phyloP scores from a whole-genome alignment of 2,329 filamentous ascomycete species.

The Nannizzia gypsea region DNA sequence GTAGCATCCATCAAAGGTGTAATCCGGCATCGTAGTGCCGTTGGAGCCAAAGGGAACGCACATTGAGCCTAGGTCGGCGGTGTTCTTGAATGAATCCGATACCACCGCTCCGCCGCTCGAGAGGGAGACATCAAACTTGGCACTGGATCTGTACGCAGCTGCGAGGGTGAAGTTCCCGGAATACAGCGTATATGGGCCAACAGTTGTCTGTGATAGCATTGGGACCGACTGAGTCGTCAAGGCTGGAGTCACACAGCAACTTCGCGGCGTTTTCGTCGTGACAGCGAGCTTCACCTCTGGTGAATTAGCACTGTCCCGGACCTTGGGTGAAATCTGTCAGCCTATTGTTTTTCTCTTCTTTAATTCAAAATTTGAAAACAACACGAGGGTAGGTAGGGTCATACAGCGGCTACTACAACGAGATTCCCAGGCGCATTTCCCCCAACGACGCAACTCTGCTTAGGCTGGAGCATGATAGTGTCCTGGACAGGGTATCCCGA shows the following conservation, averaged over 20 bases:
- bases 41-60: conserved; percentile 7
- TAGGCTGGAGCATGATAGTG: conserved; percentile 10
- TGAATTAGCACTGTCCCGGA: conserved; percentile 6
- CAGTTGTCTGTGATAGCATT: conserved; percentile 6
- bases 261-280: conserved; percentile 7
- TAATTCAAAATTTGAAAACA: neutral
- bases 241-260: conserved; percentile 11
- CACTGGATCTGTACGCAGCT: neutral
- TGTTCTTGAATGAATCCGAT: conserved; percentile 9
- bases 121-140: conserved; percentile 11
- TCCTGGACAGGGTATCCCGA: conserved; percentile 10
- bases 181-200: conserved; percentile 12
- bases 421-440: conserved; percentile 5
- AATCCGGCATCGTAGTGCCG: neutral
- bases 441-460: conserved; percentile 10
- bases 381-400: neutral
- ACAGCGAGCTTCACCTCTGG: conserved; percentile 7
- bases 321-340: conserved; percentile 2
- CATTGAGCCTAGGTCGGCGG: conserved; percentile 7
- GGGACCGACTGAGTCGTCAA: conserved; percentile 7
- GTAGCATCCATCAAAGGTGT: conserved; percentile 10
- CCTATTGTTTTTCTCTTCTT: neutral
- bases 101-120: neutral
- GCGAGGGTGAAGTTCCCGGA: conserved; percentile 6
- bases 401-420: conserved; percentile 11